These are phyloP conservation scores for Asterochloris erici DNA, from an alignment of 139 green algal genomes.

Conservation along the genomic window DNA sequence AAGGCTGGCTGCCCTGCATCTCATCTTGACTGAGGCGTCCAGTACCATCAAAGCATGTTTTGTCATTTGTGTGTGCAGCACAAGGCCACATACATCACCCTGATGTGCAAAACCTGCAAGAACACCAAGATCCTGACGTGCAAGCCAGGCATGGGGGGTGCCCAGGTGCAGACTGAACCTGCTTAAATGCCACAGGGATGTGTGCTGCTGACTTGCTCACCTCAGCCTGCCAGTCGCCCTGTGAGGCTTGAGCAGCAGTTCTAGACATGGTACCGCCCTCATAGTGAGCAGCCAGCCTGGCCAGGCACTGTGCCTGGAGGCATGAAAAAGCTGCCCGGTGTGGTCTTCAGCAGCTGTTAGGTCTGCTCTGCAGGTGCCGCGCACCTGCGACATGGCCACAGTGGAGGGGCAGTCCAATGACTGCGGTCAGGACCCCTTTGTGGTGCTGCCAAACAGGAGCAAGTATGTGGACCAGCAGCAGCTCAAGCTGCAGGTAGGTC, in stretches of 20 bases:
- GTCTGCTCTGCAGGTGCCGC: slow-evolving; percentile 47
- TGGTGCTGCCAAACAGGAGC: slow-evolving; percentile 71
- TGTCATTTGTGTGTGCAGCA: slow-evolving; percentile 43
- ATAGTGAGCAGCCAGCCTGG: too few species aligned
- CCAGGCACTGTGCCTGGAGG: too few species aligned
- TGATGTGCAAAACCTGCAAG: slow-evolving; percentile 89
- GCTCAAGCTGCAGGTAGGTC: slow-evolving; percentile 86
- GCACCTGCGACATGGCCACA: slow-evolving; percentile 50
- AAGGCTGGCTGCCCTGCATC: too few species aligned
- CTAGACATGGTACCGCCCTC: too few species aligned
- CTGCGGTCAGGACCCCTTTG: slow-evolving; percentile 82
- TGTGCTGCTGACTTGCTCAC: too few species aligned
- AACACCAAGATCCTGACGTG: slow-evolving; percentile 58
- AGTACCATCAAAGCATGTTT: too few species aligned
- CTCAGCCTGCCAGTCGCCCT: too few species aligned
- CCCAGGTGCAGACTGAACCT: slow-evolving; percentile 16
- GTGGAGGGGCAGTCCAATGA: slow-evolving; percentile 9
- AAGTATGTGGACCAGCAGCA: slow-evolving; percentile 96
- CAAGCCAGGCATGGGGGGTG: slow-evolving; percentile 81
- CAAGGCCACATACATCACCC: slow-evolving; percentile 89
- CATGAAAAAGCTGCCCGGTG: too few species aligned
- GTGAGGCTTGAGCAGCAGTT: too few species aligned
- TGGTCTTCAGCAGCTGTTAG: too few species aligned
- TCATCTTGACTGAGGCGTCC: too few species aligned
- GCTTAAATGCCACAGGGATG: too few species aligned